Base-by-base conservation (phyloP, 192 early-diverging fungal genomes). In the Jimgerdemannia flammicorona region DNA sequence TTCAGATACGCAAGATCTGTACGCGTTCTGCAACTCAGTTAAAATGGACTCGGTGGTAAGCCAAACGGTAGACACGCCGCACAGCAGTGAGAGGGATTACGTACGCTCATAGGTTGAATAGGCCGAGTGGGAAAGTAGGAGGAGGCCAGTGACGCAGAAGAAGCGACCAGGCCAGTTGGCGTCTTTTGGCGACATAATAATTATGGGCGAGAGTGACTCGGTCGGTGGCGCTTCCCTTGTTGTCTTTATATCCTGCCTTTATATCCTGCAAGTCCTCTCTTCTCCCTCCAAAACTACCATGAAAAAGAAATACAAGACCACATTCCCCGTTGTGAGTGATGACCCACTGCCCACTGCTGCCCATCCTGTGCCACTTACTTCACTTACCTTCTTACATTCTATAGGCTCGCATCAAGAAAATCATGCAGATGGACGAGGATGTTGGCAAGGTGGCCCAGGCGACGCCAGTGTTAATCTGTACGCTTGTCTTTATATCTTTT, bases 381-480 rank as follows among this genome's bases (percentile, higher is more conserved):
- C 49, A 6, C 49, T 29, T 29, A 29, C 29, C 29, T 29, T 29
- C 29, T 29, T 29, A 1, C 29, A 29, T 29, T 29, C 0, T 29
- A 29, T 29, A 98, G 96, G 97, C 96, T 19, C 92, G 98, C 54
- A 99, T 99, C 86, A 99, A 99, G 80, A 97, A 98, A 90, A 99
- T 99, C 73, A 99, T 99, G 97, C 95, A 98, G 79, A 90, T 93
- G 84, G 98, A 99, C 82, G 98, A 99, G 68, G 98, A 99, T 78
- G 96, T 99, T 3, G 98, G 98, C 66, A 99, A 99, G 83, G 95
- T 99, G 78, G 94, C 97, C 2, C 94, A 96, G 76, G 96, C 94
- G 29, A 99, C 98, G 9, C 98, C 98, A 4, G 91, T 98, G 20
- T 86, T 99, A 43, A 96, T 98, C 68, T 97, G 95, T 88, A 90